phyloP scores from a whole-genome alignment of 2,329 filamentous ascomycete genomes.

The Pseudogymnoascus sp. region DNA sequence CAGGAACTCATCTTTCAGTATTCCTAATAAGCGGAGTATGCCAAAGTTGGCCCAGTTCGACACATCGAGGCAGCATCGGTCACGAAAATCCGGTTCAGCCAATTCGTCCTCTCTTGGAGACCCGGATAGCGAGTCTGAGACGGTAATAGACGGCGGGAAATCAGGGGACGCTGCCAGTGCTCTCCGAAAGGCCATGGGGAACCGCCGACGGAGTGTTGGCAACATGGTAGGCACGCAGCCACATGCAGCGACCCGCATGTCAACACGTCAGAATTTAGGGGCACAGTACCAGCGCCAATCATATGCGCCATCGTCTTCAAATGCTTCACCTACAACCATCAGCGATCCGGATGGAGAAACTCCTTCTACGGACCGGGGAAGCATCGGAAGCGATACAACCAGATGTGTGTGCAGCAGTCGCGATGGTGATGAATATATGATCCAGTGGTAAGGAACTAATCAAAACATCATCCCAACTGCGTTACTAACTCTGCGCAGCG shows the following conservation, averaged over 20 bases:
- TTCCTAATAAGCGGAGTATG: slow-evolving; percentile 22
- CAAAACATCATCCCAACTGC: not conserved
- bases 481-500: slow-evolving; percentile 34
- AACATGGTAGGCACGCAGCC: not conserved
- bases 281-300: not conserved
- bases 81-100: slow-evolving; percentile 22
- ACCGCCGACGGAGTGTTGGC: slow-evolving; percentile 19
- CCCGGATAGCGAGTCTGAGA: slow-evolving; percentile 49
- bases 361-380: slow-evolving; percentile 33
- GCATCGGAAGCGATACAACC: slow-evolving; percentile 32
- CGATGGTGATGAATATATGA: slow-evolving; percentile 47
- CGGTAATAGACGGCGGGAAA: slow-evolving; percentile 42
- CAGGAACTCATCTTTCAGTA: slow-evolving; percentile 47
- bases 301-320: slow-evolving; percentile 21
- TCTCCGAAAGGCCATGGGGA: slow-evolving; percentile 44
- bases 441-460: slow-evolving; percentile 50
- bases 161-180: slow-evolving; percentile 53
- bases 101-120: not conserved
- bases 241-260: not conserved
- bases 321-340: slow-evolving; percentile 46
- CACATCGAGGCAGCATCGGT: slow-evolving; percentile 20
- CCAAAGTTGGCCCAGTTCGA: slow-evolving; percentile 24
- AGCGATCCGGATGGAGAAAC: slow-evolving; percentile 43
- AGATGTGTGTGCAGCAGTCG: slow-evolving; percentile 48
- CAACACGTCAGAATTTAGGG: not conserved